These are phyloP conservation scores for Starmera quercuum DNA, from an alignment of 805 yeast genomes.

Conservation along the genomic window DNA sequence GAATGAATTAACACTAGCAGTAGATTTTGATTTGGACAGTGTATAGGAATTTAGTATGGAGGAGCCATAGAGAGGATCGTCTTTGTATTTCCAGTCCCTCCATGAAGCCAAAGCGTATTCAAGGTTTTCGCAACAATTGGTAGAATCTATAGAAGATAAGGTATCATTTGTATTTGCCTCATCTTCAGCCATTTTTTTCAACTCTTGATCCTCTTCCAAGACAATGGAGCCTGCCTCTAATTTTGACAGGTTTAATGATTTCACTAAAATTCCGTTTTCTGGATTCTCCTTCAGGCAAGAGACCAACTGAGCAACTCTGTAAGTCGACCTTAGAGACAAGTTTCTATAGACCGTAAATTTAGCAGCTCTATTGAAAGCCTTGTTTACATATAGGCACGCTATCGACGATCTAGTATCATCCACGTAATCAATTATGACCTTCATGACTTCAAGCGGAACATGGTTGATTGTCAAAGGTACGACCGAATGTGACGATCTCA, in stretches of 20 bases:
- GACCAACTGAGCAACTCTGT: constrained; percentile 74
- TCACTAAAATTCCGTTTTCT: constrained; percentile 49
- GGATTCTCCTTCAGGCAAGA: constrained; percentile 53
- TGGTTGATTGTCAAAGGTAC: constrained; percentile 13
- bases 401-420: constrained; percentile 34
- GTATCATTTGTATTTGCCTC: constrained; percentile 5
- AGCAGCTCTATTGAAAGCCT: constrained; percentile 40
- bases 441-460: constrained; percentile 26
- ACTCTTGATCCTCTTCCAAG: constrained; percentile 9
- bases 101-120: constrained; percentile 62
- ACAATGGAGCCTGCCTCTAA: constrained; percentile 30
- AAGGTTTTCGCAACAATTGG: constrained; percentile 6
- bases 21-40: constrained; percentile 17
- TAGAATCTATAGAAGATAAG: constrained; percentile 1
- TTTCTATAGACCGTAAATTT: constrained; percentile 46
- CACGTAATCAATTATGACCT: constrained; percentile 17
- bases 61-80: constrained; percentile 57
- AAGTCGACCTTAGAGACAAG: constrained; percentile 60
- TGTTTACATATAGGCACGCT: constrained; percentile 42
- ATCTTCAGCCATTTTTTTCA: constrained; percentile 1
- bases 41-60: constrained; percentile 23
- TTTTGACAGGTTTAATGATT: constrained; percentile 49
- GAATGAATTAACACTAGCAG: constrained; percentile 10
- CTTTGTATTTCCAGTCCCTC: constrained; percentile 85
- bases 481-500: constrained; percentile 7